Percentiles rank a stretch among this genome's conserved stretches.
Conservation (phyloP, 2,329 filamentous ascomycete genomes). For the Pyrenophora teres region DNA sequence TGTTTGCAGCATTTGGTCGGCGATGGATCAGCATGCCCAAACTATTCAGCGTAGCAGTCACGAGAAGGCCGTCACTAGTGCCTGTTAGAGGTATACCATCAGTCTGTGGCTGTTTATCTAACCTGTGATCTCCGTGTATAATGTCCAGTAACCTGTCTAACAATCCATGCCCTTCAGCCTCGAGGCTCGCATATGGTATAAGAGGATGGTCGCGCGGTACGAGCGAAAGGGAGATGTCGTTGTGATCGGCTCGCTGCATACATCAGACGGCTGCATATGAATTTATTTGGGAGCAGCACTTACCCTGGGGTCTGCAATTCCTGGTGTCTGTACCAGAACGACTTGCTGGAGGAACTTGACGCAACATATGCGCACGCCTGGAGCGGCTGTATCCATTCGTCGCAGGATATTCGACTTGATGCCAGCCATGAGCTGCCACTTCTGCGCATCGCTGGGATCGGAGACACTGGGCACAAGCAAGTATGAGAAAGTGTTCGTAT, state of each 20-base stretch:
- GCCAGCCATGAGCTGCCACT: constrained; percentile 85
- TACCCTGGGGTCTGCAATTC: constrained; percentile 83
- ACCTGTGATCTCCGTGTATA: constrained; percentile 86
- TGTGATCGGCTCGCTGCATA: constrained; percentile 69
- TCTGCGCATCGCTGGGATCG: constrained; percentile 77
- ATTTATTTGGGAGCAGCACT: constrained; percentile 34
- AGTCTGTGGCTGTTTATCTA: constrained; percentile 45
- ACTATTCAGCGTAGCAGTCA: constrained; percentile 90
- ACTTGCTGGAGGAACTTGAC: constrained; percentile 97
- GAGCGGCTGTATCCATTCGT: constrained; percentile 80
- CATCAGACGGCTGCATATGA: constrained; percentile 27
- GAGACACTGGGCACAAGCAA: constrained; percentile 68
- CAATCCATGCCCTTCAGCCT: constrained; percentile 89
- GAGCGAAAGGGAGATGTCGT: constrained; percentile 84
- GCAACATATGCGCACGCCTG: constrained; percentile 86
- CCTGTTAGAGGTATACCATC: constrained; percentile 31
- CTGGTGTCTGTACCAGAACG: constrained; percentile 88
- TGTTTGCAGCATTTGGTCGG: constrained; percentile 78
- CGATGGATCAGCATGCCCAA: constrained; percentile 81
- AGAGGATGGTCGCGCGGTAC: constrained; percentile 82
- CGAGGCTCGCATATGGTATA: constrained; percentile 77
- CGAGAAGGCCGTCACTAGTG: constrained; percentile 77
- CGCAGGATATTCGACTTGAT: constrained; percentile 89
- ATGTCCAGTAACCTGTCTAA: constrained; percentile 84
- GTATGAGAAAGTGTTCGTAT: constrained; percentile 40